A percentile compares a stretch with the other conserved stretches of the same genome.
phyloP scores from a whole-genome alignment of 192 early-diverging fungal species.

The Dimargaris xerosporica region DNA sequence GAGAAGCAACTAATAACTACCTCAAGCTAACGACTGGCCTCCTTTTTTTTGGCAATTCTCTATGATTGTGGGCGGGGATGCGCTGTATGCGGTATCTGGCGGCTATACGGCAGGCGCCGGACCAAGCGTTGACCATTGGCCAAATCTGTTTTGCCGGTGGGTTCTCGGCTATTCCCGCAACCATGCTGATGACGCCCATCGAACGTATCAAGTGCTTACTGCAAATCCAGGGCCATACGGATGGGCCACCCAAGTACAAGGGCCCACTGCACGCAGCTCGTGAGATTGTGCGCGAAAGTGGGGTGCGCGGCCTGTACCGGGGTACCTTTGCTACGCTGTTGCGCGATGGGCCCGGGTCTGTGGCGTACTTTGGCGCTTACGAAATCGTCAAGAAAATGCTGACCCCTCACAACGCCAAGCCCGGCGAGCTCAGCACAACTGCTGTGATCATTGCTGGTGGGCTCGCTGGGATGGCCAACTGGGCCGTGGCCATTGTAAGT shows the following conservation, averaged over 20 bases:
- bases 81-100: no score
- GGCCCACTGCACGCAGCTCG: conserved; percentile 78
- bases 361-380: conserved; percentile 92
- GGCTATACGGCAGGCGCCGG: no score
- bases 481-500: conserved; percentile 38
- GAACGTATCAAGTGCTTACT: conserved; percentile 93
- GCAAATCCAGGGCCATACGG: conserved; percentile 47
- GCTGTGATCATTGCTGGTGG: conserved; percentile 89
- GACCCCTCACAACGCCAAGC: conserved; percentile 44
- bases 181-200: conserved; percentile 84
- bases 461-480: conserved; percentile 97
- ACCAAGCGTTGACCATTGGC: conserved; percentile 30
- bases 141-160: conserved; percentile 83
- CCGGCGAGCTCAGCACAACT: conserved; percentile 60
- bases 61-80: no score
- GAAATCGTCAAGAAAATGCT: conserved; percentile 66
- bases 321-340: conserved; percentile 88
- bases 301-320: conserved; percentile 73
- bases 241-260: conserved; percentile 52
- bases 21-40: no score
- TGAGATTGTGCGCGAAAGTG: conserved; percentile 75
- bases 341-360: conserved; percentile 85
- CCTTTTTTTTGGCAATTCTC: no score
- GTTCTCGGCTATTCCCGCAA: conserved; percentile 91
- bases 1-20: no score